Evolutionary conservation across 2,329 filamentous ascomycete genomes (phyloP).

Genomic region (Colletotrichum tropicale): DNA sequence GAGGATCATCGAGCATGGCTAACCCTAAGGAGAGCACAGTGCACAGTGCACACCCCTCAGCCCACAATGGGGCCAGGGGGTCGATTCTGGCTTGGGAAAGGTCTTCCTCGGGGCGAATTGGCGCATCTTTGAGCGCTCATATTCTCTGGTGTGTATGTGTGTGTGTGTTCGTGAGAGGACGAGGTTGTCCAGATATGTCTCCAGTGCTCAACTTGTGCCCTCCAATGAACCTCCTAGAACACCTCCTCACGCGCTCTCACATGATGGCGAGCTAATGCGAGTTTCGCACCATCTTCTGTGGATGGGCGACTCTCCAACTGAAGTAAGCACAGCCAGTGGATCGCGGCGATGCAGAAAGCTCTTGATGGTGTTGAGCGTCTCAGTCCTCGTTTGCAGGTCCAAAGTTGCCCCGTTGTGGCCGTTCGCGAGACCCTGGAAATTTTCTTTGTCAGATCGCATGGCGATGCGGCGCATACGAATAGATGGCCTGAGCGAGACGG

Average conservation of each 20-base stretch:
- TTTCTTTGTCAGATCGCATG: slow-evolving; percentile 8
- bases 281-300: slow-evolving; percentile 3
- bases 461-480: slow-evolving; percentile 9
- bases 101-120: not conserved
- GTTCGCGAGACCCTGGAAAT: not conserved
- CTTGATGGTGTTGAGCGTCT: not conserved
- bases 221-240: slow-evolving; percentile 6
- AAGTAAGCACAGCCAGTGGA: slow-evolving; percentile 3
- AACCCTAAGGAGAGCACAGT: slow-evolving; percentile 12
- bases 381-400: not conserved
- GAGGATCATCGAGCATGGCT: slow-evolving; percentile 13
- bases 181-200: not conserved
- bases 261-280: slow-evolving; percentile 22
- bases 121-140: not conserved
- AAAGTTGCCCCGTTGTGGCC: not conserved
- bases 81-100: not conserved
- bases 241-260: slow-evolving; percentile 17
- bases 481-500: slow-evolving; percentile 15
- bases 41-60: slow-evolving; percentile 1
- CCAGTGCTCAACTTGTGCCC: not conserved
- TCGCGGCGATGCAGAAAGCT: not conserved
- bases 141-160: not conserved
- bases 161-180: not conserved
- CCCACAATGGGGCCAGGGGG: not conserved
- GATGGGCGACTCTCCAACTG: slow-evolving; percentile 12